Base-by-base conservation (phyloP, 768 basidiomycete genomes). In the Crucibulum laeve region DNA sequence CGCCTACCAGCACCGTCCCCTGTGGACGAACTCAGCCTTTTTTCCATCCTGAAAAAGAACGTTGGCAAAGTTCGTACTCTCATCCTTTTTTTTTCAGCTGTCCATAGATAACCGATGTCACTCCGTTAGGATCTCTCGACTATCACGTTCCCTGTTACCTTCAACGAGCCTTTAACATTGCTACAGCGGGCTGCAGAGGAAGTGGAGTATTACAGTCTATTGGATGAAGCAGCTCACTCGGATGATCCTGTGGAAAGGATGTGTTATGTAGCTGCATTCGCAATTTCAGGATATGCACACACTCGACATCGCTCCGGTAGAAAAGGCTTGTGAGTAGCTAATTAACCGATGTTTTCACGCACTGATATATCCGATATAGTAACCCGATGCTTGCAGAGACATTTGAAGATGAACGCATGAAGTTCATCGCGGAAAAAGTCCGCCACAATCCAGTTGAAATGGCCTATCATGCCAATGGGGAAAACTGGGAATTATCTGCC, bases 341-440 rank as follows among this genome's bases (percentile, higher is more conserved):
- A 36, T 44, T 24, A n/a, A 40, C 35, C 41, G 34, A 18, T 5
- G 19, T 28, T 44, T 28, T 39, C 17, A 43, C 38, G 33, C 24
- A 41, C 33, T 36, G 25, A 32, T 55, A n/a, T 35, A 48, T 25
- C 47, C 34, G 38, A n/a, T 52, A 24, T 45, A 91, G 88, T 53
- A 93, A 90, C 51, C 91, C 91, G 1, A 83, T 92, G 80, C 76
- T 91, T 38, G 87, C 79, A 3, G 91, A 94, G 62, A 92, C 91
- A 2, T 94, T 87, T 48, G 91, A 94, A 62, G 86, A 91, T 49
- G 54, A 70, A 35, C 79, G 88, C 33, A 82, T 87, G 79, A 82
- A 77, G 45, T 88, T 91, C 56, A 74, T 93, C 40, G 84, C 87
- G 36, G 90, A 93, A 66, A 93, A 93, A 68, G 89, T 91, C 49